Evolutionary conservation across 2,329 filamentous ascomycete species (phyloP).

Genomic region (Colletotrichum spaethianum): DNA sequence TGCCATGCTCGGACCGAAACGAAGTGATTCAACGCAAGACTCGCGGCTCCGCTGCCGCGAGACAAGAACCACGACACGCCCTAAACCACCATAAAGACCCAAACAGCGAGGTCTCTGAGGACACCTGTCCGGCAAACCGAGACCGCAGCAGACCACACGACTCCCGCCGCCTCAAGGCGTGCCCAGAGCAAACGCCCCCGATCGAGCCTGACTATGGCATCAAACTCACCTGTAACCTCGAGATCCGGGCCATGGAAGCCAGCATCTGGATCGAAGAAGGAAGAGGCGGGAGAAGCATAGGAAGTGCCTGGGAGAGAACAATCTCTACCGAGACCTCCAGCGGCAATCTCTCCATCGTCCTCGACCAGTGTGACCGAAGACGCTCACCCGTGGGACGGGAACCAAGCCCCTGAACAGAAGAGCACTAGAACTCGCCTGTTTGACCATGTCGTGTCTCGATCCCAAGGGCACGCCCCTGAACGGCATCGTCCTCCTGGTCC

Average conservation of each 20-base stretch:
- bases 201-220: not conserved
- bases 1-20: conserved; percentile 2
- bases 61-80: conserved; percentile 8
- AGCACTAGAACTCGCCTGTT: conserved; percentile 21
- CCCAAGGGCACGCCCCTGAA: conserved; percentile 22
- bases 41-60: conserved; percentile 1
- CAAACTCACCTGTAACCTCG: conserved; percentile 14
- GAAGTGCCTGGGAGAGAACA: not conserved
- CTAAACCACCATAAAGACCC: not conserved
- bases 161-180: not conserved
- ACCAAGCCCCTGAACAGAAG: conserved; percentile 5
- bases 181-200: not conserved
- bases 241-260: not conserved
- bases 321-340: not conserved
- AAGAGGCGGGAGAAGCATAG: not conserved
- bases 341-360: not conserved
- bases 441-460: conserved; percentile 30
- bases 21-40: not conserved
- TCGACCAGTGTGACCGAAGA: not conserved
- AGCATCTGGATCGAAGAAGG: not conserved
- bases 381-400: conserved; percentile 12
- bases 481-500: conserved; percentile 1
- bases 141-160: not conserved
- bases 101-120: not conserved
- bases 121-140: not conserved